A percentile compares a stretch with the other conserved stretches of the same genome.
Conservation (phyloP, 768 basidiomycete species). For the Lentinus brumalis region DNA sequence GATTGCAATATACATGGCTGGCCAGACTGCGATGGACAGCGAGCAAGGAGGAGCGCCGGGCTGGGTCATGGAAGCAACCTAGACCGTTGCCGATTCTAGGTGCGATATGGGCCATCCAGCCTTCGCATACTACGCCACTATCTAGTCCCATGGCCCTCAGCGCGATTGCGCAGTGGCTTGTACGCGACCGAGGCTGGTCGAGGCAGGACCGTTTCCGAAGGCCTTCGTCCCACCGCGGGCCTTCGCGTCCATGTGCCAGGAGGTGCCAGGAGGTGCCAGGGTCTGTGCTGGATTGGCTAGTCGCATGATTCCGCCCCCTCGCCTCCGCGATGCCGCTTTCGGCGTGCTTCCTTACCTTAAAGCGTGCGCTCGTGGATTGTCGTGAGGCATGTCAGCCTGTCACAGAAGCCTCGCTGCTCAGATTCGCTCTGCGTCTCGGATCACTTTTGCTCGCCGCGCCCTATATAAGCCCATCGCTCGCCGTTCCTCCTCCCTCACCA, state of each 20-base stretch:
- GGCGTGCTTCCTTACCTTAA: constrained; percentile 5
- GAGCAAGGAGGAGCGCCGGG: not conserved
- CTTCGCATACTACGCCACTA: not conserved
- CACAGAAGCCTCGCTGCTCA: constrained; percentile 5
- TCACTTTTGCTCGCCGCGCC: constrained; percentile 1
- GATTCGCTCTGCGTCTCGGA: not conserved
- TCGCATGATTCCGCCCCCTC: not conserved
- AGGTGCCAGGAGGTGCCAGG: not conserved
- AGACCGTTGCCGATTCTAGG: not conserved
- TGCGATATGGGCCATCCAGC: not conserved
- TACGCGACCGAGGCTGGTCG: not conserved
- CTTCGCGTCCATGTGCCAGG: not conserved
- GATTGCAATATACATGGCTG: no score
- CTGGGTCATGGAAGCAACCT: not conserved
- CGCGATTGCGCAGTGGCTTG: not conserved
- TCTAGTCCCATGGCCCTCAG: not conserved
- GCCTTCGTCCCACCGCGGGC: not conserved
- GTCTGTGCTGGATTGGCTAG: not conserved
- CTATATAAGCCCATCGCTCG: constrained; percentile 10
- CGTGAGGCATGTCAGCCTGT: not conserved
- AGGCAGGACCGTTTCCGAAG: not conserved
- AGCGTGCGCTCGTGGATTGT: not conserved
- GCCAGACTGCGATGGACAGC: no score
- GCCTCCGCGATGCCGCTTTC: not conserved
- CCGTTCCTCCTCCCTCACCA: not conserved